Evolutionary conservation across 2,329 filamentous ascomycete genomes (phyloP).

Genomic region (Coniochaeta sp.): DNA sequence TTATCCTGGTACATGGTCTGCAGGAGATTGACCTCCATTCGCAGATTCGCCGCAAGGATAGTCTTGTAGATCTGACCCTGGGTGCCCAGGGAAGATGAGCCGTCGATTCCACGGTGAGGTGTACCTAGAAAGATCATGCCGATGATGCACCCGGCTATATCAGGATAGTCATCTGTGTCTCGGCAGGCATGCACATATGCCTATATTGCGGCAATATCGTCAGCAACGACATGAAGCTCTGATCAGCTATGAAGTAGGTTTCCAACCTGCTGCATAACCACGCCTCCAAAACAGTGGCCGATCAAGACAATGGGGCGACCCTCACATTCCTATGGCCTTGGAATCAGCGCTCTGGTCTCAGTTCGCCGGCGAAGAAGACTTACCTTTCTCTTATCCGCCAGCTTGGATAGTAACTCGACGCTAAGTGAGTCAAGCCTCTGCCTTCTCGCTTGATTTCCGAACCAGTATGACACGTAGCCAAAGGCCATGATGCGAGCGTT

Average conservation of each 20-base stretch:
- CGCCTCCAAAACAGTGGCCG: background rate
- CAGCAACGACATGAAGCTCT: background rate
- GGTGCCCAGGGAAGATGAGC: background rate
- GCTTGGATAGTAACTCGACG: background rate
- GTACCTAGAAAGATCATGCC: background rate
- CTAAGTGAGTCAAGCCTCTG: background rate
- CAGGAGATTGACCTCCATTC: background rate
- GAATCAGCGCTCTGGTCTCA: background rate
- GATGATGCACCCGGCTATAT: background rate
- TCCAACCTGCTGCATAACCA: background rate
- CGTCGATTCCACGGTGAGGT: background rate
- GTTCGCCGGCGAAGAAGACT: background rate
- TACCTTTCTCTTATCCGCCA: background rate
- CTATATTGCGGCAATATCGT: background rate
- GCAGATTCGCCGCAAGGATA: background rate
- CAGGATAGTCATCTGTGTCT: background rate
- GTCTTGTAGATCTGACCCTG: background rate
- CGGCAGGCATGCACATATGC: background rate
- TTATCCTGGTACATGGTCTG: background rate
- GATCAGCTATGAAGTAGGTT: background rate
- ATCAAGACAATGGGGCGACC: background rate
- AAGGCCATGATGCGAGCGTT: background rate
- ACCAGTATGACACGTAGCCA: background rate
- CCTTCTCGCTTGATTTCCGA: background rate
- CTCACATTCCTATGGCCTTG: background rate